These are phyloP conservation scores for Fusarium aywerte DNA, from an alignment of 2,329 filamentous ascomycete genomes.

Conservation along the genomic window DNA sequence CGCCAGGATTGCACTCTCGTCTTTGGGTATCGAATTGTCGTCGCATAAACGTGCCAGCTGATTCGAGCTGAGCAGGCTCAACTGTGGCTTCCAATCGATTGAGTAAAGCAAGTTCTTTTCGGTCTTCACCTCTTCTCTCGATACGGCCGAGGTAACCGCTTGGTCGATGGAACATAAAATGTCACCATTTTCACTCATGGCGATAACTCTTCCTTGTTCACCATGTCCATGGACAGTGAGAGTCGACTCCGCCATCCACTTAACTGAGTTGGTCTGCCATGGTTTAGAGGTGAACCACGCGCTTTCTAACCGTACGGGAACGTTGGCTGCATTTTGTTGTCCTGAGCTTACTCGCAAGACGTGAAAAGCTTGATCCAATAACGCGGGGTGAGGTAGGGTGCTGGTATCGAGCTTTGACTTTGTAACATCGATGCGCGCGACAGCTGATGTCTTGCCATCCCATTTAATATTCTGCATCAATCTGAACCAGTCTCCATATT, in stretches of 20 bases:
- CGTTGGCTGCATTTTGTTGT: not conserved
- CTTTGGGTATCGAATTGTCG: not conserved
- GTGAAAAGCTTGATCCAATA: constrained; percentile 6
- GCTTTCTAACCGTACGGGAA: not conserved
- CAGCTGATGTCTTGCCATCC: not conserved
- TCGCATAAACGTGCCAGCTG: not conserved
- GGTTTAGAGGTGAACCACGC: not conserved
- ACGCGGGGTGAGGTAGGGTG: not conserved
- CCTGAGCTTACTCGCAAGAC: constrained; percentile 1
- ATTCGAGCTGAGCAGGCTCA: not conserved
- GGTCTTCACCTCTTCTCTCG: not conserved
- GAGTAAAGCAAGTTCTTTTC: constrained; percentile 7
- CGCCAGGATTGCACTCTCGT: not conserved
- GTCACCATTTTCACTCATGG: not conserved
- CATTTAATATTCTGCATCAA: not conserved
- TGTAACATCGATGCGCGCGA: not conserved
- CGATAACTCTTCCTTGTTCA: not conserved
- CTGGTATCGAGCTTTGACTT: not conserved
- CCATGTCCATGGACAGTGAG: not conserved
- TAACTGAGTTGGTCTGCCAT: not conserved
- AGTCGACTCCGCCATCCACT: not conserved
- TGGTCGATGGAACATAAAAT: not conserved
- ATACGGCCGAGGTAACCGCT: not conserved
- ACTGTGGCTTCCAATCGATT: constrained; percentile 5
- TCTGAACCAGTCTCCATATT: constrained; percentile 7